Evolutionary conservation across 306 rosid genomes (phyloP).

Genomic region (Cyclanthera cordifolia): DNA sequence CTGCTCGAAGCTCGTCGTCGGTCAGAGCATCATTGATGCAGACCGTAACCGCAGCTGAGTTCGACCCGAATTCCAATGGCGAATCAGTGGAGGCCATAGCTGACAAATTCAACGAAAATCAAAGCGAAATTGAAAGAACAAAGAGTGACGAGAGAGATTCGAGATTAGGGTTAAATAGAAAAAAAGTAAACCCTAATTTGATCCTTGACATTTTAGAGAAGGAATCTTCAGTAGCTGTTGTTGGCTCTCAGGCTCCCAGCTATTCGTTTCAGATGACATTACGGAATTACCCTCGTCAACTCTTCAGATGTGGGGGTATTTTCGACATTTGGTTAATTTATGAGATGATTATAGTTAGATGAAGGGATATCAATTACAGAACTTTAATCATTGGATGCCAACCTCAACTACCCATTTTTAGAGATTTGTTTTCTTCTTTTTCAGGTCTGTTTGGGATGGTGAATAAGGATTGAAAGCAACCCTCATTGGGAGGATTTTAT

Average conservation of each 20-base stretch:
- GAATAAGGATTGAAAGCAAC: no score
- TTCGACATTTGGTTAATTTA: background rate
- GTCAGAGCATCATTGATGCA: conserved; percentile 55
- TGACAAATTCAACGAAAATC: background rate
- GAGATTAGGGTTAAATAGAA: background rate
- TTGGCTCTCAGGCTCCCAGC: background rate
- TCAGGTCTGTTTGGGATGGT: no score
- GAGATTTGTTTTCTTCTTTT: background rate
- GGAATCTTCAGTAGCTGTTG: background rate
- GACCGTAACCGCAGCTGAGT: background rate
- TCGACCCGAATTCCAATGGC: conserved; percentile 10
- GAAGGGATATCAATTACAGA: background rate
- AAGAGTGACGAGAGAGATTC: background rate
- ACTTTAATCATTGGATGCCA: background rate
- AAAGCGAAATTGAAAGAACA: conserved; percentile 6
- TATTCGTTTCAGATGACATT: background rate
- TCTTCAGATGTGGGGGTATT: background rate
- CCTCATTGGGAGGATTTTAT: no score
- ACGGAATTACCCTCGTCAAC: background rate
- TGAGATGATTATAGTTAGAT: background rate
- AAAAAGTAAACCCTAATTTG: background rate
- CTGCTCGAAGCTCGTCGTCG: conserved; percentile 75
- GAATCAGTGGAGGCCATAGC: conserved; percentile 29
- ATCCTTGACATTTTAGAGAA: background rate
- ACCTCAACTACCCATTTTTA: background rate